Evolutionary conservation across 441 rosid species (phyloP).

Genomic region (Brassica balearica): DNA sequence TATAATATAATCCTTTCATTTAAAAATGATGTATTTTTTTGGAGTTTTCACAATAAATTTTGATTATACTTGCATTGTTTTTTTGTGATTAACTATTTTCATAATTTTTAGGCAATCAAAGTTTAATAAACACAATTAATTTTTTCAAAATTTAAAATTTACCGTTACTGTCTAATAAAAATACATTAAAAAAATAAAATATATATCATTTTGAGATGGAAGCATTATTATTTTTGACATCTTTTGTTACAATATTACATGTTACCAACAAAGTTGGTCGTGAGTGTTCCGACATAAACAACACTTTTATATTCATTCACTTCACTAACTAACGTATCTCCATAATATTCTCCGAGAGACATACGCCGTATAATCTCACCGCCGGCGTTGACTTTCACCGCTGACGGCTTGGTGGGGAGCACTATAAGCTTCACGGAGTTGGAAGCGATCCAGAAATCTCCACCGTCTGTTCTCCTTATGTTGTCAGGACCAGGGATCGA

Average conservation of each 20-base stretch:
- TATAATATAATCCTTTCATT: neutral
- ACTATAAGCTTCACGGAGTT: constrained; percentile 41
- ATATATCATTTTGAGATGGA: too few relatives aligned
- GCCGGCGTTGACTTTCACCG: constrained; percentile 36
- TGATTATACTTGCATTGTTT: too few relatives aligned
- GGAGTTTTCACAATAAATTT: too few relatives aligned
- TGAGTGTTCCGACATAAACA: constrained; percentile 18
- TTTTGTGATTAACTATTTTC: too few relatives aligned
- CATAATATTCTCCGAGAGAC: constrained; percentile 39
- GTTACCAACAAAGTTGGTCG: neutral
- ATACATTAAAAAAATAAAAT: too few relatives aligned
- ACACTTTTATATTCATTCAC: constrained; percentile 8
- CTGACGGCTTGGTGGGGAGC: constrained; percentile 36
- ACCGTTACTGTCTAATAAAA: too few relatives aligned
- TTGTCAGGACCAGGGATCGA: constrained; percentile 58
- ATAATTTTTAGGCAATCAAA: too few relatives aligned
- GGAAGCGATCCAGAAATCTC: constrained; percentile 48
- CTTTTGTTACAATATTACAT: constrained; percentile 10
- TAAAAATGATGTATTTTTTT: too few relatives aligned
- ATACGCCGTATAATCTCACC: constrained; percentile 35
- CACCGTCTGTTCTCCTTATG: constrained; percentile 57
- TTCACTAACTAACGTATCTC: constrained; percentile 42
- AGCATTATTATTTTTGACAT: neutral
- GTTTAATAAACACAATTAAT: too few relatives aligned
- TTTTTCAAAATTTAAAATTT: too few relatives aligned